Percentiles rank a stretch among this genome's conserved stretches.
Conservation (phyloP, 2,329 filamentous ascomycete genomes). For the Fusarium heterosporum region DNA sequence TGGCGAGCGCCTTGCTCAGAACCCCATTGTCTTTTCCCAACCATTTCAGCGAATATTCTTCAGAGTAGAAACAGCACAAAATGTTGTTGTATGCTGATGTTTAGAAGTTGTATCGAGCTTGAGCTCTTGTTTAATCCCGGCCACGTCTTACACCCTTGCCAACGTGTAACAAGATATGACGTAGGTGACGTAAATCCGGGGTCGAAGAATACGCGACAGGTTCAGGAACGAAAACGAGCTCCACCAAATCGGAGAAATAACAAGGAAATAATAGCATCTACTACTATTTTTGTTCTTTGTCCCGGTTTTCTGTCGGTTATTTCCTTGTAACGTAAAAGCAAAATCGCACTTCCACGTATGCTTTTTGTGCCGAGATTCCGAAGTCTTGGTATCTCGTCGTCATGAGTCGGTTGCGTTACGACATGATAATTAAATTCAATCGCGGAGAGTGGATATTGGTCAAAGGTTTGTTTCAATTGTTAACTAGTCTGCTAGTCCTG, state of each 20-base stretch:
- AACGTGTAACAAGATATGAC: slow-evolving; percentile 24
- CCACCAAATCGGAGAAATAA: slow-evolving; percentile 24
- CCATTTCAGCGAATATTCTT: slow-evolving; percentile 19
- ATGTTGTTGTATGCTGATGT: not conserved
- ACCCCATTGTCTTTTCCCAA: slow-evolving; percentile 39
- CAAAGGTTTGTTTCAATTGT: not conserved
- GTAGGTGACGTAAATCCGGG: slow-evolving; percentile 37
- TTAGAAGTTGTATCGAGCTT: not conserved
- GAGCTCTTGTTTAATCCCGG: slow-evolving; percentile 25
- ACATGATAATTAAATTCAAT: slow-evolving; percentile 2
- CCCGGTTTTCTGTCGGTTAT: not conserved
- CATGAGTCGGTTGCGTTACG: slow-evolving; percentile 15
- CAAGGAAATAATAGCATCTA: slow-evolving; percentile 23
- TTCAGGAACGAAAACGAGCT: slow-evolving; percentile 12
- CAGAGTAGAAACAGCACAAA: not conserved
- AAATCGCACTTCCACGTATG: not conserved
- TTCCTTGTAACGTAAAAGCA: not conserved
- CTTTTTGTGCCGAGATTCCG: slow-evolving; percentile 18
- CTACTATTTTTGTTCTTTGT: slow-evolving; percentile 18
- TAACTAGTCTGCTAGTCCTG: not conserved
- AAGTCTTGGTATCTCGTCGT: slow-evolving; percentile 24
- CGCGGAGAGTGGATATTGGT: slow-evolving; percentile 1
- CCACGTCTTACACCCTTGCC: slow-evolving; percentile 2
- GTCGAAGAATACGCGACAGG: slow-evolving; percentile 25
- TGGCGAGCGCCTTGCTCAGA: slow-evolving; percentile 13